These are phyloP conservation scores for Dactylorhiza incarnata DNA, from an alignment of 106 monocot genomes.

Conservation along the genomic window DNA sequence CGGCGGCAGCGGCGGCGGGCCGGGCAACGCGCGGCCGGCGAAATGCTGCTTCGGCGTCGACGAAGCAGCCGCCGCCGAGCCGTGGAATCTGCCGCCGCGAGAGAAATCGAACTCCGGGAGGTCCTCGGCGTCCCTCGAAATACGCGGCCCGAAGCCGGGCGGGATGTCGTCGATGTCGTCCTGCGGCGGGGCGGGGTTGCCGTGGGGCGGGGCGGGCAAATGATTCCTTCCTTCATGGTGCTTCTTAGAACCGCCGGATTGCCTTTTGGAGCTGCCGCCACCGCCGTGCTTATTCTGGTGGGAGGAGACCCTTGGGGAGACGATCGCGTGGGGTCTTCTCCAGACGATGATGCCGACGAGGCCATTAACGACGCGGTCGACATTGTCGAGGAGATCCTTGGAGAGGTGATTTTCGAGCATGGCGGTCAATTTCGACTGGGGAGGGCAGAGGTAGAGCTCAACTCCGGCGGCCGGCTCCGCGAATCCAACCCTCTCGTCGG, in stretches of 20 bases:
- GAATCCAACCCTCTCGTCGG: slow-evolving; percentile 74
- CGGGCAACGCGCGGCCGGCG: neutral
- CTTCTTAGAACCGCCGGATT: slow-evolving; percentile 28
- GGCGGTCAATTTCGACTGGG: slow-evolving; percentile 32
- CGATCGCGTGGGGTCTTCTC: slow-evolving; percentile 38
- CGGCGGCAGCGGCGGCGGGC: neutral
- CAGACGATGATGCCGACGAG: slow-evolving; percentile 77
- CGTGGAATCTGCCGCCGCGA: neutral
- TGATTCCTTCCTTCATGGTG: slow-evolving; percentile 18
- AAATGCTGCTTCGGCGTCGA: neutral
- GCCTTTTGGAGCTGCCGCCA: slow-evolving; percentile 38
- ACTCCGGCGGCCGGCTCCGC: slow-evolving; percentile 58
- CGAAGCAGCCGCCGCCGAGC: neutral
- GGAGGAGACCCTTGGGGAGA: slow-evolving; percentile 37
- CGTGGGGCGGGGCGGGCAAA: neutral
- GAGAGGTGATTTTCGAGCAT: slow-evolving; percentile 42
- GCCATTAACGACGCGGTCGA: slow-evolving; percentile 12
- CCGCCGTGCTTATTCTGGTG: slow-evolving; percentile 22
- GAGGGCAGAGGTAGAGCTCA: slow-evolving; percentile 82
- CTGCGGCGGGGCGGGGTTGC: neutral
- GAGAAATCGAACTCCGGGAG: slow-evolving; percentile 83
- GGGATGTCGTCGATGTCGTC: slow-evolving; percentile 64
- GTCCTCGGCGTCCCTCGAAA: slow-evolving; percentile 55
- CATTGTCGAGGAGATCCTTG: slow-evolving; percentile 32
- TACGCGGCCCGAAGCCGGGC: slow-evolving; percentile 75